Conservation (phyloP, 1,284 basidiomycete species). For the Malassezia caprae region DNA sequence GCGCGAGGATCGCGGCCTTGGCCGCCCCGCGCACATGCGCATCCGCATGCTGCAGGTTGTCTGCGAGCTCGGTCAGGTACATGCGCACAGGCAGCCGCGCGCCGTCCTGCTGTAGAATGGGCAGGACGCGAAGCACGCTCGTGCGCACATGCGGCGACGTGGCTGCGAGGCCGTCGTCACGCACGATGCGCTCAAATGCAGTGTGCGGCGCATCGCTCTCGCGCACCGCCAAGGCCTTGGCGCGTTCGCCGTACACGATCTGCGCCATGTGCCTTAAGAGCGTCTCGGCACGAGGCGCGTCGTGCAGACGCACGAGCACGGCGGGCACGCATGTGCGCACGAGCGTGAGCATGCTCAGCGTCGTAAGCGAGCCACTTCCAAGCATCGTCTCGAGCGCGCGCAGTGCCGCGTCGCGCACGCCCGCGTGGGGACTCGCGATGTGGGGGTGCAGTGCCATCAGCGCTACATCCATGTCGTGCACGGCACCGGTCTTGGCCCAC, state of each 20-base stretch:
- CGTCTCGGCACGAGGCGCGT: not conserved
- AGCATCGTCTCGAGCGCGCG: constrained; percentile 2
- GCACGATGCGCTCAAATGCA: not conserved
- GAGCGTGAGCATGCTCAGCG: constrained; percentile 5
- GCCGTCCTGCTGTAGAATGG: constrained; percentile 21
- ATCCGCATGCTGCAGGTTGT: constrained; percentile 78
- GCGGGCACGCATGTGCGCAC: constrained; percentile 3
- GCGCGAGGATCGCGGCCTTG: constrained; percentile 64
- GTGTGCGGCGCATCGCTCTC: constrained; percentile 7
- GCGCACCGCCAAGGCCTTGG: not conserved
- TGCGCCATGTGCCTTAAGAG: not conserved
- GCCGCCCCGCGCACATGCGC: constrained; percentile 77
- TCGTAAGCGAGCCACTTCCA: not conserved
- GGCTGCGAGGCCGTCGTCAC: not conserved
- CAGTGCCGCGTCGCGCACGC: not conserved
- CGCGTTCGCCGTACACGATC: not conserved
- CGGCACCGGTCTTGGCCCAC: not conserved
- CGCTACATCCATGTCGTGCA: constrained; percentile 12
- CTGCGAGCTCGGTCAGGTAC: constrained; percentile 70
- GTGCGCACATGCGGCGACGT: not conserved
- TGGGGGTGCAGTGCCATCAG: not conserved
- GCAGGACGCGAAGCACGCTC: constrained; percentile 21
- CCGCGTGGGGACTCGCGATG: not conserved
- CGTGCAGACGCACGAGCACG: constrained; percentile 3
- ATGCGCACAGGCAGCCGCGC: constrained; percentile 65